Percentiles rank a stretch among this genome's conserved stretches.
Evolutionary conservation across 2,329 filamentous ascomycete species (phyloP).

Genomic region (Chaetomium globosum): DNA sequence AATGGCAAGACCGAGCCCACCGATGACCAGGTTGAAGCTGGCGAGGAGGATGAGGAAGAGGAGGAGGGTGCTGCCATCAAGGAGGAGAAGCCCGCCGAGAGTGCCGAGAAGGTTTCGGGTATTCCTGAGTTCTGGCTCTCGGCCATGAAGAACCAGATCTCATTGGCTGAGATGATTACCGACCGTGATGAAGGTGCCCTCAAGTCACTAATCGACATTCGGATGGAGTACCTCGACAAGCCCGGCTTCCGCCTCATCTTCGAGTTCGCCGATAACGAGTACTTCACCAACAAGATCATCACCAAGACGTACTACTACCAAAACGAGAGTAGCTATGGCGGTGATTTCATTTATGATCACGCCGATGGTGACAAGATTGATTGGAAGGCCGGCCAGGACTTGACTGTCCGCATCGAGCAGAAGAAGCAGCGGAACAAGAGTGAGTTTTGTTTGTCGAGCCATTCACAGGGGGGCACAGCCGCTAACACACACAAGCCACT

Average conservation of each 20-base stretch:
- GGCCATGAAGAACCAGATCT: conserved; percentile 99
- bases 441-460: conserved; percentile 49
- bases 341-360: conserved; percentile 99
- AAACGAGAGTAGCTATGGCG: conserved; percentile 96
- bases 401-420: conserved; percentile 93
- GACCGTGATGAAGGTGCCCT: conserved; percentile 94
- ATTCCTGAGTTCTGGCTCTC: conserved; percentile 99
- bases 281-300: conserved; percentile 95
- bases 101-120: conserved; percentile 61
- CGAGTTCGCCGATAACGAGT: conserved; percentile 92
- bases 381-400: conserved; percentile 90
- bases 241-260: conserved; percentile 98
- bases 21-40: conserved; percentile 81
- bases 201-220: conserved; percentile 86
- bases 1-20: conserved; percentile 86
- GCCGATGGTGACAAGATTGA: conserved; percentile 97
- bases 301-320: conserved; percentile 99
- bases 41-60: conserved; percentile 72
- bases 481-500: conserved; percentile 66
- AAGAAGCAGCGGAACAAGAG: conserved; percentile 99
- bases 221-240: conserved; percentile 99
- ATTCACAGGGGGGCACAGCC: background rate
- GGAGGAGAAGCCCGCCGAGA: conserved; percentile 61
- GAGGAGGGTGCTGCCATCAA: conserved; percentile 57
- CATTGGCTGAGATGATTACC: conserved; percentile 97